A percentile compares a stretch with the other conserved stretches of the same genome.
These are phyloP conservation scores for Lyophyllum shimeji DNA, from an alignment of 768 basidiomycete genomes.

Conservation along the genomic window DNA sequence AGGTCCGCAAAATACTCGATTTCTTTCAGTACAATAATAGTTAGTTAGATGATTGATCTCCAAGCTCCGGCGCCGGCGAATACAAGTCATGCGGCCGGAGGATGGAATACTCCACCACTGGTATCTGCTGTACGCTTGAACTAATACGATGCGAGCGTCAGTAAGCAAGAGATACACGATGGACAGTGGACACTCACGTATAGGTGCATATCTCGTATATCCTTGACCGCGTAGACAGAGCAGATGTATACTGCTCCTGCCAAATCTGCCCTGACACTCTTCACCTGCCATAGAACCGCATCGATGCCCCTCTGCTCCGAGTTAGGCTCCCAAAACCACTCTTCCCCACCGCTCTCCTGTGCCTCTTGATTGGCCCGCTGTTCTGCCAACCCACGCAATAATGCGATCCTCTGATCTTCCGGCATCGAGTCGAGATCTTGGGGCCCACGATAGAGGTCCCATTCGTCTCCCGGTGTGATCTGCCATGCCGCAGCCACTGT, in stretches of 20 bases:
- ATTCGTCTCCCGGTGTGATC: conserved; percentile 1
- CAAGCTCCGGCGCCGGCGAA: not conserved
- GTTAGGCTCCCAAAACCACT: conserved; percentile 3
- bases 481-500: not conserved
- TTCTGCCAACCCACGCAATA: not conserved
- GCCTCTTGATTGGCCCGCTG: not conserved
- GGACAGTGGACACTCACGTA: not conserved
- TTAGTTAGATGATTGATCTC: too few relatives aligned
- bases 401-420: conserved; percentile 1
- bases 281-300: conserved; percentile 3
- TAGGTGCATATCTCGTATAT: not conserved
- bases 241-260: not conserved
- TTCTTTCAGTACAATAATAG: too few relatives aligned
- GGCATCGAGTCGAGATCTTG: conserved; percentile 1
- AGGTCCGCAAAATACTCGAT: too few relatives aligned
- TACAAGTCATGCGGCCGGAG: not conserved
- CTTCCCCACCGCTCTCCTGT: conserved; percentile 1
- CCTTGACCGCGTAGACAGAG: conserved; percentile 1
- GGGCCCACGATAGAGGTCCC: not conserved
- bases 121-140: not conserved
- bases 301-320: conserved; percentile 1
- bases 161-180: not conserved
- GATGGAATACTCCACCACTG: not conserved
- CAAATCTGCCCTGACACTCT: not conserved
- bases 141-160: not conserved